Percentiles rank a stretch among this genome's conserved stretches.
Evolutionary conservation across 1,284 basidiomycete species (phyloP).

Genomic region (Ganoderma leucocontextum): DNA sequence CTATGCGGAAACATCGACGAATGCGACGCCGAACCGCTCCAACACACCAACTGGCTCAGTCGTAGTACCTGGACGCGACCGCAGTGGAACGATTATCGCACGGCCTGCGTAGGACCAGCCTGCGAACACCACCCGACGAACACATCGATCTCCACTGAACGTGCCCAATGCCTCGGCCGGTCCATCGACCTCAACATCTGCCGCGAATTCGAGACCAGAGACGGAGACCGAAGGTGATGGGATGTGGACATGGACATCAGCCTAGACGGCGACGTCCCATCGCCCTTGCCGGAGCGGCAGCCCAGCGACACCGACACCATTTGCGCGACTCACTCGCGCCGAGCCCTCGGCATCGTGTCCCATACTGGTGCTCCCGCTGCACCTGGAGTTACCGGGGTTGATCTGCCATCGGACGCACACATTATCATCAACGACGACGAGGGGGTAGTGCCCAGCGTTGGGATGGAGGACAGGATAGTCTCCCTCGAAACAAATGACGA

Average conservation of each 20-base stretch:
- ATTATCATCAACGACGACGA: slow-evolving; percentile 73
- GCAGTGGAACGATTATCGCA: slow-evolving; percentile 79
- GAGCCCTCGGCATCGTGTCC: slow-evolving; percentile 71
- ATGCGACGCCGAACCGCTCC: slow-evolving; percentile 63
- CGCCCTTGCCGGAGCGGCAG: slow-evolving; percentile 50
- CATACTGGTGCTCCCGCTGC: slow-evolving; percentile 50
- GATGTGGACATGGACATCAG: slow-evolving; percentile 63
- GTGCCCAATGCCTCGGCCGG: slow-evolving; percentile 40
- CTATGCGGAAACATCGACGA: slow-evolving; percentile 66
- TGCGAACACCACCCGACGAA: slow-evolving; percentile 38
- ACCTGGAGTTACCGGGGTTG: slow-evolving; percentile 48
- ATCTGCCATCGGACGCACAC: slow-evolving; percentile 63
- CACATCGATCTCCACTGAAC: slow-evolving; percentile 43
- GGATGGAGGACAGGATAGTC: slow-evolving; percentile 76
- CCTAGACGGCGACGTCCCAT: slow-evolving; percentile 43
- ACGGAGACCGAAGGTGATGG: slow-evolving; percentile 79
- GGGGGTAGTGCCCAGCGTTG: slow-evolving; percentile 57
- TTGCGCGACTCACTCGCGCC: slow-evolving; percentile 44
- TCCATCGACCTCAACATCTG: slow-evolving; percentile 60
- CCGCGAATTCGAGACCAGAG: slow-evolving; percentile 65
- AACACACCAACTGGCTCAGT: slow-evolving; percentile 68
- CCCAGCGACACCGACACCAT: slow-evolving; percentile 44
- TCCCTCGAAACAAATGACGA: slow-evolving; percentile 77
- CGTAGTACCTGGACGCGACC: slow-evolving; percentile 64
- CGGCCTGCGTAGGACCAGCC: slow-evolving; percentile 66